Base-by-base conservation (phyloP, 2,329 filamentous ascomycete genomes). In the Trichoderma sp. region DNA sequence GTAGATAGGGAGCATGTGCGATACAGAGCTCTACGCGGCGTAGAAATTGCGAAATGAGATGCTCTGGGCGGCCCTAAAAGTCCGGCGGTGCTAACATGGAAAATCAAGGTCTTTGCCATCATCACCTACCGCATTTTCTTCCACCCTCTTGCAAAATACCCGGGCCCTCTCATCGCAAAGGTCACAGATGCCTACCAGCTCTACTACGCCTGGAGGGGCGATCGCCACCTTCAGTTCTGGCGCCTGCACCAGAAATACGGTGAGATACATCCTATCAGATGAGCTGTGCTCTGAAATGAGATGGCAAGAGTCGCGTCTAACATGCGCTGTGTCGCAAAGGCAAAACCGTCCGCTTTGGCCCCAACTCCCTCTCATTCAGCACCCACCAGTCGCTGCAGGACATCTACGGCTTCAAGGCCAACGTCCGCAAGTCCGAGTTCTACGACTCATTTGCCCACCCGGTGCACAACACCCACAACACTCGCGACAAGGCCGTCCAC, bases 331-430 rank as follows among this genome's bases (percentile, higher is more conserved):
- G 11, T 18, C 21, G 43, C 66, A 18, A 59, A 88, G 87, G 88
- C 73, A 81, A 83, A n/a, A 78, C 89, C 61, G 90, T 95, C n/a
- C 91, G 93, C 32, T 92, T 91, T 72, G 91, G 91, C 0, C 93
- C 93, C 55, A 93, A 93, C 78, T 88, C 87, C 70, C 81, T 97
- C 52, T 92, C 90, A 1, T 87, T 96, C 81, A 95, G 96, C 83
- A 90, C 88, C 66, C 86, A 86, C 70, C 85, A 85, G 8, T 90
- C 91, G 0, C 82, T 92, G 69, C 87, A 88, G 76, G 85, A 88
- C 21, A 90, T 91, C 70, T 89, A 90, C 79, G 87, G 88, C 72
- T 87, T 89, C 81, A 83, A 83, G 59, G 79, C 86, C 76, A 89
- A 89, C 70, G 87, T 90, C 34, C 82, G 85, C 78, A 92, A 93